These are phyloP conservation scores for Microbotryum scabiosae DNA, from an alignment of 1,284 basidiomycete species.

Conservation along the genomic window DNA sequence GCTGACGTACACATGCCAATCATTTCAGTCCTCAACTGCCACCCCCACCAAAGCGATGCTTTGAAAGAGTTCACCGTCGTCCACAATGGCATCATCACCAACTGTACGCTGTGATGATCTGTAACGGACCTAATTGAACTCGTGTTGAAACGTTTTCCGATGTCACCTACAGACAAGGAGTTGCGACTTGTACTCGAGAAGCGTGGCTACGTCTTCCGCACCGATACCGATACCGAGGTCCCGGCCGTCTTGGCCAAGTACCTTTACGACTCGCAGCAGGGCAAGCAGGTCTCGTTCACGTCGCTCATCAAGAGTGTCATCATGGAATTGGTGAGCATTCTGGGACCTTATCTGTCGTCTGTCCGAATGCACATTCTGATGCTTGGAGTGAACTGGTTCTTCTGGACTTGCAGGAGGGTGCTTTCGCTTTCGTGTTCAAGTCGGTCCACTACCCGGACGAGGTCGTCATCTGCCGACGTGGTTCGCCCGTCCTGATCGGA, in stretches of 20 bases:
- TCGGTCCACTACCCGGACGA: slow-evolving; percentile 93
- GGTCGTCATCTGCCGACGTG: slow-evolving; percentile 89
- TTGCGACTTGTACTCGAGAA: slow-evolving; percentile 90
- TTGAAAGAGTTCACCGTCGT: slow-evolving; percentile 82
- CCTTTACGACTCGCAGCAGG: slow-evolving; percentile 86
- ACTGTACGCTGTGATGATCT: slow-evolving; percentile 46
- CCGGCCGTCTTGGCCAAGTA: slow-evolving; percentile 96
- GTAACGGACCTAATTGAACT: neutral
- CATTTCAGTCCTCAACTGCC: slow-evolving; percentile 82
- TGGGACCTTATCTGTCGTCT: neutral
- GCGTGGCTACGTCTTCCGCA: slow-evolving; percentile 87
- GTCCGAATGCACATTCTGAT: neutral
- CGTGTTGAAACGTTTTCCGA: neutral
- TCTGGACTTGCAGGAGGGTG: slow-evolving; percentile 59
- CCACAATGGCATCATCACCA: slow-evolving; percentile 99
- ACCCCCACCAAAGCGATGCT: slow-evolving; percentile 84
- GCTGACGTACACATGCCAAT: neutral
- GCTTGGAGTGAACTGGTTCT: neutral
- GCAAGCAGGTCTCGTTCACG: slow-evolving; percentile 82
- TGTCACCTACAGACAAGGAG: slow-evolving; percentile 48
- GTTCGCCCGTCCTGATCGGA: slow-evolving; percentile 92
- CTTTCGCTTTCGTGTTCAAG: slow-evolving; percentile 99
- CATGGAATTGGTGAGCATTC: slow-evolving; percentile 65
- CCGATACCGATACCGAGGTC: slow-evolving; percentile 96
- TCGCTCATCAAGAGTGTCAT: slow-evolving; percentile 89